A percentile compares a stretch with the other conserved stretches of the same genome.
phyloP scores from a whole-genome alignment of 179 eudicot genomes.

The Patellifolia procumbens region DNA sequence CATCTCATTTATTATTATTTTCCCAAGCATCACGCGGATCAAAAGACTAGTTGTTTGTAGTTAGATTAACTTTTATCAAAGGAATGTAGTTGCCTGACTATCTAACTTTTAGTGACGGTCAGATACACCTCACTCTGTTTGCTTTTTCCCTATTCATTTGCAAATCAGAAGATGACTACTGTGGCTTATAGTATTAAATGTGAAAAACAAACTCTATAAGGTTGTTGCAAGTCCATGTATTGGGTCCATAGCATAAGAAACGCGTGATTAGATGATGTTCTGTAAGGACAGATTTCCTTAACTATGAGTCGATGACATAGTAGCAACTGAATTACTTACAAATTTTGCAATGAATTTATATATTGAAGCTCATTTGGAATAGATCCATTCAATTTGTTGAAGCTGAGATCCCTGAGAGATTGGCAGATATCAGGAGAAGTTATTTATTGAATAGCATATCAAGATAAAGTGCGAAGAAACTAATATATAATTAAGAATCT shows the following conservation, averaged over 20 bases:
- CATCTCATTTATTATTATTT: too few relatives aligned
- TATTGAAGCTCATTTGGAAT: slow-evolving; percentile 27
- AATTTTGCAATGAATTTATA: slow-evolving; percentile 13
- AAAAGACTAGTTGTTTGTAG: not conserved
- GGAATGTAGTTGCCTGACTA: not conserved
- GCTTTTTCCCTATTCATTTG: not conserved
- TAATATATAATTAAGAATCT: not conserved
- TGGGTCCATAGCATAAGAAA: not conserved
- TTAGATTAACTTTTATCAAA: not conserved
- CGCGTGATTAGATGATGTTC: not conserved
- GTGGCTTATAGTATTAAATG: not conserved
- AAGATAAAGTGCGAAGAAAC: not conserved
- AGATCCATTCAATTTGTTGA: slow-evolving; percentile 42
- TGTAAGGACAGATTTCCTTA: not conserved
- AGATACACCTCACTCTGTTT: not conserved
- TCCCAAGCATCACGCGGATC: too few relatives aligned
- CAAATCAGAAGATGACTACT: not conserved
- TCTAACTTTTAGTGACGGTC: not conserved
- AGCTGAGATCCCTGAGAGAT: slow-evolving; percentile 54
- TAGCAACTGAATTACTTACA: slow-evolving; percentile 35
- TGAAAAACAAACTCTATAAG: not conserved
- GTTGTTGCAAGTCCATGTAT: not conserved
- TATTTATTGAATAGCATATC: not conserved
- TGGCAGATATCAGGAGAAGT: slow-evolving; percentile 10
- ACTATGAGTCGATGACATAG: not conserved